phyloP scores from a whole-genome alignment of 176 grass and related monocot genomes.

The Carex pumila region DNA sequence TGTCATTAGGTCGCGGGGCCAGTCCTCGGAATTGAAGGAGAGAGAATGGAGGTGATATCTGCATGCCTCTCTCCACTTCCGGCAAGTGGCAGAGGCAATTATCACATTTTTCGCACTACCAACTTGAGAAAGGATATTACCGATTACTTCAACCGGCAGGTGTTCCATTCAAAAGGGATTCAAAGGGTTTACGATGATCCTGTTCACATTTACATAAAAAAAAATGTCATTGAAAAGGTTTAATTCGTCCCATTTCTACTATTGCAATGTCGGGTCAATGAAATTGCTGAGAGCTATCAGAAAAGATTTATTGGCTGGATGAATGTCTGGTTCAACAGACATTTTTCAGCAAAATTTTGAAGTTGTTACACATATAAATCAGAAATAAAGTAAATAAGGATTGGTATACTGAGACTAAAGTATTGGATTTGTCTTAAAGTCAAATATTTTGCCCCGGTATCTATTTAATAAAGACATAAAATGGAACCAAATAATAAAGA shows the following conservation, averaged over 20 bases:
- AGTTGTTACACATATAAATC: neutral
- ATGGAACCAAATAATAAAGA: neutral
- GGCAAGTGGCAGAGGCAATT: constrained; percentile 64
- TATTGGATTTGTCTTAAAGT: neutral
- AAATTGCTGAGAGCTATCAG: neutral
- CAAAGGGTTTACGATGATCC: neutral
- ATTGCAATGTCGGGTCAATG: neutral
- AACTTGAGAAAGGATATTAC: constrained; percentile 82
- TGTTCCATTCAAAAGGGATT: constrained; percentile 47
- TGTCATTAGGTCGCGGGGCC: constrained; percentile 63
- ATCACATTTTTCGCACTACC: constrained; percentile 63
- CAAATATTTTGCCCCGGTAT: neutral
- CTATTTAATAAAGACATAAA: neutral
- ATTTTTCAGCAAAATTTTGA: neutral
- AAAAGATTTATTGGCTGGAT: neutral
- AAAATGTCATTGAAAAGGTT: neutral
- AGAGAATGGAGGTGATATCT: constrained; percentile 67
- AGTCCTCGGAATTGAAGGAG: constrained; percentile 73
- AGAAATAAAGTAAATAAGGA: neutral
- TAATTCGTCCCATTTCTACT: neutral
- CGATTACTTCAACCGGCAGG: constrained; percentile 88
- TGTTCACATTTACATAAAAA: neutral
- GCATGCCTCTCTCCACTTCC: constrained; percentile 76
- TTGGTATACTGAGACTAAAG: neutral
- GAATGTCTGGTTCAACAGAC: neutral